A percentile compares a stretch with the other conserved stretches of the same genome.
Evolutionary conservation across 805 yeast species (phyloP).

Genomic region (Myxozyma geophila): DNA sequence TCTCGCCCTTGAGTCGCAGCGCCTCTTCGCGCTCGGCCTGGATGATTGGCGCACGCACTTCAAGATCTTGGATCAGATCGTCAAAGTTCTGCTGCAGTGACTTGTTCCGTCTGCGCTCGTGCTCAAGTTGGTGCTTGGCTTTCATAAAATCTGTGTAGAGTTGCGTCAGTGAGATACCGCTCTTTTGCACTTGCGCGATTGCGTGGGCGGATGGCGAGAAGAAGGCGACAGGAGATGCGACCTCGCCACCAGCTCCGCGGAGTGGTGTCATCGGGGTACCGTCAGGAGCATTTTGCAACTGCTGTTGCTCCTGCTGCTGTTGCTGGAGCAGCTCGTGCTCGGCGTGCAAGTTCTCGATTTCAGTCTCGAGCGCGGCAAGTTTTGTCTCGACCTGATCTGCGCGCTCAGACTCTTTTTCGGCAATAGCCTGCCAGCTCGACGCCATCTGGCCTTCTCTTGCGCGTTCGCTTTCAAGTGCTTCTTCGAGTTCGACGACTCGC

Average conservation of each 20-base stretch:
- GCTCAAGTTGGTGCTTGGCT: constrained; percentile 65
- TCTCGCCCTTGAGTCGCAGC: constrained; percentile 58
- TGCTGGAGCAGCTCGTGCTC: constrained; percentile 18
- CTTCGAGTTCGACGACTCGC: constrained; percentile 61
- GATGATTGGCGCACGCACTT: constrained; percentile 75
- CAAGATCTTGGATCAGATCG: constrained; percentile 73
- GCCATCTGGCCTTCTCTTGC: constrained; percentile 48
- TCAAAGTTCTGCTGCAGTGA: constrained; percentile 72
- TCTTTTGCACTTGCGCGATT: constrained; percentile 52
- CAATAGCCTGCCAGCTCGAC: constrained; percentile 47
- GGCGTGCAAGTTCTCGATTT: constrained; percentile 43
- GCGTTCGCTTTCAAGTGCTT: constrained; percentile 50
- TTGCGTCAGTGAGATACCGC: constrained; percentile 65
- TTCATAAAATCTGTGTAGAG: constrained; percentile 66
- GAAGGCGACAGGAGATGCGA: constrained; percentile 36
- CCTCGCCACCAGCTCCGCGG: constrained; percentile 13
- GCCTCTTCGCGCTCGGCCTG: constrained; percentile 67
- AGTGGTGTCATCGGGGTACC: constrained; percentile 29
- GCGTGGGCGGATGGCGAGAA: constrained; percentile 65
- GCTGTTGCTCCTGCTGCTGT: constrained; percentile 10
- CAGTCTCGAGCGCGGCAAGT: constrained; percentile 52
- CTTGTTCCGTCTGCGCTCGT: constrained; percentile 73
- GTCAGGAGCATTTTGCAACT: constrained; percentile 10
- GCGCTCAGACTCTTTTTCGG: constrained; percentile 47
- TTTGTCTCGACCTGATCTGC: constrained; percentile 48